Conservation (phyloP, 495 filamentous ascomycete species). For the Penicillium samsonianum region DNA sequence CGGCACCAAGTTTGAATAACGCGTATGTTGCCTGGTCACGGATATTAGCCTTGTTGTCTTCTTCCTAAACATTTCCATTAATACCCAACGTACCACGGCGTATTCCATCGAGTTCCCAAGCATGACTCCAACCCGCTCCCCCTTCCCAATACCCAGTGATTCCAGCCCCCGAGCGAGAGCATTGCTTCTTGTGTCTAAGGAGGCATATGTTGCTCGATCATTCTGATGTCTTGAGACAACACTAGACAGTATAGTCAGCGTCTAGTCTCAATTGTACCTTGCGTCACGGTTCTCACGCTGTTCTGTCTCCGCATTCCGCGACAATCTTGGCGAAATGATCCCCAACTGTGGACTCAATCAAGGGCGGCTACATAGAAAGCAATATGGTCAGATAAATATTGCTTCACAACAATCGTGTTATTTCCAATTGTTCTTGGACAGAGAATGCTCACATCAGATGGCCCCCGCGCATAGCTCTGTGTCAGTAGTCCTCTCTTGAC, state of each 20-base stretch:
- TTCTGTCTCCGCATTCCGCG: constrained; percentile 67
- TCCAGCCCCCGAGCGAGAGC: constrained; percentile 71
- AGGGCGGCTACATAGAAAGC: constrained; percentile 57
- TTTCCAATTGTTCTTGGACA: neutral
- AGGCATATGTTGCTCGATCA: constrained; percentile 66
- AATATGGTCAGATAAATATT: neutral
- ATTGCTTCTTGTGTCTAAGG: constrained; percentile 75
- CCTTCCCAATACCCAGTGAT: constrained; percentile 75
- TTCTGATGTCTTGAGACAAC: constrained; percentile 68
- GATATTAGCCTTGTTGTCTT: neutral
- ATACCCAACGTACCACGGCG: constrained; percentile 57
- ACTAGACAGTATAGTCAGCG: constrained; percentile 35
- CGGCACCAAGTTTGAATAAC: constrained; percentile 87
- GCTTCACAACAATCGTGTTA: neutral
- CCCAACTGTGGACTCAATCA: constrained; percentile 74
- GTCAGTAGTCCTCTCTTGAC: constrained; percentile 42
- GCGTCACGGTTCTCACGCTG: constrained; percentile 54
- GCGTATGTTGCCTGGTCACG: constrained; percentile 68
- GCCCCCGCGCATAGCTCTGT: constrained; percentile 48
- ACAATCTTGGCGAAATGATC: constrained; percentile 78
- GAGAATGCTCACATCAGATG: constrained; percentile 40
- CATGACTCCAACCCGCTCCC: constrained; percentile 82
- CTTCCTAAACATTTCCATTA: neutral
- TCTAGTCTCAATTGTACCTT: neutral
- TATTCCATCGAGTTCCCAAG: constrained; percentile 85